Evolutionary conservation across 768 basidiomycete species (phyloP), one percentile per base, ranked within the genome.

Genomic region (Neoboletus brunneissimus): DNA sequence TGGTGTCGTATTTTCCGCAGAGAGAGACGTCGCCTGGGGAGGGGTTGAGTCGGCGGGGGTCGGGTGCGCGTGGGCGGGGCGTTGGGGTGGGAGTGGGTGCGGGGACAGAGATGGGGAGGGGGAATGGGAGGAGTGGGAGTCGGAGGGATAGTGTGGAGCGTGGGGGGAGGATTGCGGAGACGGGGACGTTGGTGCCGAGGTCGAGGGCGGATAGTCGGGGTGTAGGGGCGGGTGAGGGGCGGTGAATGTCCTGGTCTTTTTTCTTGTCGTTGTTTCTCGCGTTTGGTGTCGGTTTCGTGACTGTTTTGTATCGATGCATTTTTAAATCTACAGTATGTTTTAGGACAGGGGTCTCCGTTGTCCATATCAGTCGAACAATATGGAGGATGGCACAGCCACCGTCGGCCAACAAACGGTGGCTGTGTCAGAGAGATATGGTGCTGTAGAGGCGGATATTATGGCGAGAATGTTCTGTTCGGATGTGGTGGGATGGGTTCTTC

Each of bases 161-260:
- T 5, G 85, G 87, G 7, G 87, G 78, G 22, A 73, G 88, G 35
- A 77, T 89, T 27, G 88, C 87, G 1, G 88, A 90, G 75, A 86
- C 82, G 41, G 86, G 86, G 15, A 77, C 76, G 49, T 66, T 90
- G 51, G 53, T 79, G 29, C 29, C 29, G 44, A 67, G 82, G 55
- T 64, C 76, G 77, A 43, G 62, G 51, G 76, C 79, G 25, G 77
- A 76, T 23, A 82, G 80, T 60, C 75, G 76, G 60, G 77, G 73
- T 49, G 62, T 78, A 18, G 57, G n/a, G n/a, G n/a, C n/a, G n/a
- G n/a, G n/a, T 9, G 29, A 27, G 27, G 27, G 40, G 4, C 43
- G 41, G 32, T 54, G 22, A 58, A 7, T 37, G 16, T 37, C 27
- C 27, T 4, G 5, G 27, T 6, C 27, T 37, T 37, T 37, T 37